Percentiles rank a stretch among this genome's conserved stretches.
Conservation (phyloP, 306 rosid species). For the Trichosanthes truncata region DNA sequence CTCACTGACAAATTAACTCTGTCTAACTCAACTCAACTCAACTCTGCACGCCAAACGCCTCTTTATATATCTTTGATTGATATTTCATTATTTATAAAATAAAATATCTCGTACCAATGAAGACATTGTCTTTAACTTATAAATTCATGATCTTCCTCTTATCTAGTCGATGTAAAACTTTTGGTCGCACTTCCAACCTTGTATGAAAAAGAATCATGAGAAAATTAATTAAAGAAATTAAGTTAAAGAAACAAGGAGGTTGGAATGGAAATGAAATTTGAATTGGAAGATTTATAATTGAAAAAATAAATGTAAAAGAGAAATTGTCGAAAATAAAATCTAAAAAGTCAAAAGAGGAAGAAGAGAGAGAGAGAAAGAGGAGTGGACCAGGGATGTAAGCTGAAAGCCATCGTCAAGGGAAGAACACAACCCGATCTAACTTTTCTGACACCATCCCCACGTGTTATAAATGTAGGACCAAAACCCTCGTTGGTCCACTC, state of each 20-base stretch:
- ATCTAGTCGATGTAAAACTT: too few relatives aligned
- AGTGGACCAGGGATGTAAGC: not conserved
- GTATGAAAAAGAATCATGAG: too few relatives aligned
- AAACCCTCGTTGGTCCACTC: not conserved
- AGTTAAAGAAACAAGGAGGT: too few relatives aligned
- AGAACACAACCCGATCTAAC: not conserved
- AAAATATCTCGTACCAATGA: too few relatives aligned
- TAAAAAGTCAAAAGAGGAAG: not conserved
- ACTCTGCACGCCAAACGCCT: too few relatives aligned
- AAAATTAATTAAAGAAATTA: too few relatives aligned
- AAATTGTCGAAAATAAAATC: not conserved
- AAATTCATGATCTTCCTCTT: too few relatives aligned
- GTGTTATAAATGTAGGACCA: not conserved
- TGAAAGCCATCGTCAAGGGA: not conserved
- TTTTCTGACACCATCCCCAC: not conserved
- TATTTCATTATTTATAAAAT: not conserved
- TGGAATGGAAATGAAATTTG: not conserved
- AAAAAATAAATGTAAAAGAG: not conserved
- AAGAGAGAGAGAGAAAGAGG: not conserved
- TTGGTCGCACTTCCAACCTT: too few relatives aligned
- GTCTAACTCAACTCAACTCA: too few relatives aligned
- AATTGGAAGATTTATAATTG: not conserved
- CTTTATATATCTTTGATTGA: too few relatives aligned
- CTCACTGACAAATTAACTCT: too few relatives aligned
- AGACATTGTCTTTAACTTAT: too few relatives aligned